Percentiles rank a stretch among this genome's conserved stretches.
phyloP scores from a whole-genome alignment of 2,329 filamentous ascomycete species.

The Capronia coronata region DNA sequence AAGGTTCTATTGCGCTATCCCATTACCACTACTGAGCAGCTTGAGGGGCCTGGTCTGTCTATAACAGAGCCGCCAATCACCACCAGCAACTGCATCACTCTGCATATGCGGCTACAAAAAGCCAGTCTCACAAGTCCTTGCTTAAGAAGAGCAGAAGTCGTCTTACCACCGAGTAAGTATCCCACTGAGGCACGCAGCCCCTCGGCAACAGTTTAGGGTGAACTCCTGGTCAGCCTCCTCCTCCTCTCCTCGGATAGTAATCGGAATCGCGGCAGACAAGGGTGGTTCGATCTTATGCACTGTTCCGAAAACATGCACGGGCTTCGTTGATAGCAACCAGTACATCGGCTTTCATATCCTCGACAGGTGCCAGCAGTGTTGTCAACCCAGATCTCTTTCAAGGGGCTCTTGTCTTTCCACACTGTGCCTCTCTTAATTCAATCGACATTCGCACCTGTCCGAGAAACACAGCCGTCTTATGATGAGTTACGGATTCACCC shows the following conservation, averaged over 20 bases:
- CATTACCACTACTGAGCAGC: conserved; percentile 5
- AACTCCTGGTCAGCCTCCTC: background rate
- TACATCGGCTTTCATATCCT: background rate
- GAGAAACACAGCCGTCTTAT: background rate
- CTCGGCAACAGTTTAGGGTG: conserved; percentile 6
- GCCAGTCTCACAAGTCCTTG: background rate
- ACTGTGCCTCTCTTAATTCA: too few relatives aligned
- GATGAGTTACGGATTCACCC: background rate
- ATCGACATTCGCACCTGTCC: background rate
- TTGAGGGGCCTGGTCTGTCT: conserved; percentile 14
- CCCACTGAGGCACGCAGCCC: background rate
- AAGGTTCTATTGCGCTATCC: conserved; percentile 1
- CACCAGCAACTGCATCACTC: conserved; percentile 1
- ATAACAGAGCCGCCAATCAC: conserved; percentile 19
- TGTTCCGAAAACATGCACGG: conserved; percentile 3
- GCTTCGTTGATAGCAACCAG: background rate
- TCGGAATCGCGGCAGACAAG: background rate
- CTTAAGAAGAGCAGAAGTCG: background rate
- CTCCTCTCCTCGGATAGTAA: background rate
- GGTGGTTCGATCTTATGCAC: background rate
- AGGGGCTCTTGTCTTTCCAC: background rate
- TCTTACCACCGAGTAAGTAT: background rate
- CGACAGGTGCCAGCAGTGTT: background rate
- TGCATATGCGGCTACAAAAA: conserved; percentile 15
- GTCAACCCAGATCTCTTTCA: background rate